phyloP scores from a whole-genome alignment of 306 rosid genomes.

The Astragalus glycyphyllos region DNA sequence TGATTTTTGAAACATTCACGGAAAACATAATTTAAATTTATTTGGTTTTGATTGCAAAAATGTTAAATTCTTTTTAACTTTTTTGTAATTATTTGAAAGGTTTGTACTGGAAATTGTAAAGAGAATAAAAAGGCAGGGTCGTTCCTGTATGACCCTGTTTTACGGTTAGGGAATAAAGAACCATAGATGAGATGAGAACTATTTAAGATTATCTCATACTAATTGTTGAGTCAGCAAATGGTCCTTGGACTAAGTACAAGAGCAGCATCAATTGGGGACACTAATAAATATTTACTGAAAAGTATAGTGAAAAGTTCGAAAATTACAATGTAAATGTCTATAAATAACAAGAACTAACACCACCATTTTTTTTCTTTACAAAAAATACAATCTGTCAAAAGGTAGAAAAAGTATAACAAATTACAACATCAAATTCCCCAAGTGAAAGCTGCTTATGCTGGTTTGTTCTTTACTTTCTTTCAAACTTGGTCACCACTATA shows the following conservation, averaged over 20 bases:
- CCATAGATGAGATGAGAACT: too few species aligned
- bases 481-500: slow-evolving; percentile 11
- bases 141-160: too few species aligned
- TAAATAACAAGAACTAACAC: slow-evolving; percentile 44
- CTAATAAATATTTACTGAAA: slow-evolving; percentile 27
- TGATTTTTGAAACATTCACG: too few species aligned
- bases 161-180: too few species aligned
- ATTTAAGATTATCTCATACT: too few species aligned
- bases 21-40: too few species aligned
- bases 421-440: slow-evolving; percentile 38
- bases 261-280: too few species aligned
- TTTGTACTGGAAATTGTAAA: too few species aligned
- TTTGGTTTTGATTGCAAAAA: not conserved
- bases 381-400: slow-evolving; percentile 41
- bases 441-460: slow-evolving; percentile 23
- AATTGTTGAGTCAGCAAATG: too few species aligned
- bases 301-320: slow-evolving; percentile 24
- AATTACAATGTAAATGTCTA: slow-evolving; percentile 41
- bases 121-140: too few species aligned
- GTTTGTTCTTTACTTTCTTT: slow-evolving; percentile 24
- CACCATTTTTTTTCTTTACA: slow-evolving; percentile 48
- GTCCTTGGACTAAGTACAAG: too few species aligned
- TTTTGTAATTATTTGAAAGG: not conserved
- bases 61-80: too few species aligned
- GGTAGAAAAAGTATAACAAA: slow-evolving; percentile 34